A percentile compares a stretch with the other conserved stretches of the same genome.
phyloP scores from a whole-genome alignment of 305 asterid species.

The Solanum chacoense region DNA sequence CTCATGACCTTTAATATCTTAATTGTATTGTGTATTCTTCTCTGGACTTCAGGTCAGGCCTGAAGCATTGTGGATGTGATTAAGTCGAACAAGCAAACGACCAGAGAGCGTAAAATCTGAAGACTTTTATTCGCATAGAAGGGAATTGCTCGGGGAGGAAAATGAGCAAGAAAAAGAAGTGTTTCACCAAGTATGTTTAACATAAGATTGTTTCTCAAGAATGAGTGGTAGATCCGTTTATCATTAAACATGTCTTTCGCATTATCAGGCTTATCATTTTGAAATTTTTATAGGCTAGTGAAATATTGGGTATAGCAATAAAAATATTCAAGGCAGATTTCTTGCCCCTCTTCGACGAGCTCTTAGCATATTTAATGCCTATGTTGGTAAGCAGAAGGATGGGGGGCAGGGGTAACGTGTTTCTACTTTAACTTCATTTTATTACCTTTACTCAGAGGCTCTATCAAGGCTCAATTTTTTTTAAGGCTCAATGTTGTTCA shows the following conservation, averaged over 20 bases:
- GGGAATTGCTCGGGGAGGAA: not conserved
- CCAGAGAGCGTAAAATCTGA: not conserved
- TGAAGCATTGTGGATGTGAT: not conserved
- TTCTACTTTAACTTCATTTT: not conserved
- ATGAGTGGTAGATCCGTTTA: not conserved
- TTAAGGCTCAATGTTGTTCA: constrained; percentile 9
- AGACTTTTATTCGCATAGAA: not conserved
- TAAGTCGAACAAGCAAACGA: not conserved
- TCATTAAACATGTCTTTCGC: not conserved
- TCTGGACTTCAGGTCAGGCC: not conserved
- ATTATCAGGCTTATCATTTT: not conserved
- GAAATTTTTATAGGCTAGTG: constrained; percentile 5
- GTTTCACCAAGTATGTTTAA: not conserved
- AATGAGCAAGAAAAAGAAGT: not conserved
- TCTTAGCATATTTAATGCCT: constrained; percentile 18
- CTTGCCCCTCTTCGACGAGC: constrained; percentile 18
- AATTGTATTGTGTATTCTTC: not conserved
- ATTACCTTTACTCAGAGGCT: constrained; percentile 4
- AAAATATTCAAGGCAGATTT: constrained; percentile 17
- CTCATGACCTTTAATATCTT: not conserved
- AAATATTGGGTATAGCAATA: constrained; percentile 16
- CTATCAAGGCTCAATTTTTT: constrained; percentile 10
- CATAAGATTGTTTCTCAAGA: not conserved
- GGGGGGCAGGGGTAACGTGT: not conserved
- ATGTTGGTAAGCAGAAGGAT: constrained; percentile 12